Evolutionary conservation across 345 rosid genomes (phyloP), one percentile per base, ranked within the genome.

Genomic region (rapeseed (Brassica napus)): DNA sequence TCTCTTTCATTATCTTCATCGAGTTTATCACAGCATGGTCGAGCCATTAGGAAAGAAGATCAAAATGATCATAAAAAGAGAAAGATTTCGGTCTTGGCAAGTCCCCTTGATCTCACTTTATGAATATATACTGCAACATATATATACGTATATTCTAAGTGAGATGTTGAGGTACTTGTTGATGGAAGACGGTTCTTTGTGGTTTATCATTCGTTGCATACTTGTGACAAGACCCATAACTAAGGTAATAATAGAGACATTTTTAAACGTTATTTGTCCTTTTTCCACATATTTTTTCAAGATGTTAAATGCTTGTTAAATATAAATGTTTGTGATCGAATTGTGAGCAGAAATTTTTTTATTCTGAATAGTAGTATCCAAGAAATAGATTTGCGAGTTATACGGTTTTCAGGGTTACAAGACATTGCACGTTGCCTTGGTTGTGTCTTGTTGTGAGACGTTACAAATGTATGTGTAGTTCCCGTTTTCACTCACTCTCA

Each of bases 41-140:
- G 69, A 34, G 66, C 81, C 57, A 65, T 75, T 65, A 81, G 64
- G 47, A 76, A 42, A 65, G 80, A 75, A 77, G 79, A 78, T 83
- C 80, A 60, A 77, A 76, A 77, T 76, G 63, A 70, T 47, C 31
- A 69, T 71, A 78, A 76, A 60, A 79, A 73, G 66, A 71, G 83
- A 54, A 83, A 83, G 86, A 75, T 74, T 69, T 70, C 82, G 71
- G 82, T 72, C 79, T 73, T 71, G 76, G 83, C 90, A 77, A 91
- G 92, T 91, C 86, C 89, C 79, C 91, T 86, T 74, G 93, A 93
- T 89, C 98, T 91, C 88, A 90, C 97, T 90, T 78, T 91, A 69
- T 90, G 97, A 91, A 90, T 86, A 84, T 52, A 87, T 37, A 73
- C 67, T 55, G 64, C 65, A 77, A 78, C n/a, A 7, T 15, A 63